Percentiles rank a stretch among this genome's conserved stretches.
Evolutionary conservation across 805 yeast species (phyloP).

Genomic region (Lachancea quebecensis): DNA sequence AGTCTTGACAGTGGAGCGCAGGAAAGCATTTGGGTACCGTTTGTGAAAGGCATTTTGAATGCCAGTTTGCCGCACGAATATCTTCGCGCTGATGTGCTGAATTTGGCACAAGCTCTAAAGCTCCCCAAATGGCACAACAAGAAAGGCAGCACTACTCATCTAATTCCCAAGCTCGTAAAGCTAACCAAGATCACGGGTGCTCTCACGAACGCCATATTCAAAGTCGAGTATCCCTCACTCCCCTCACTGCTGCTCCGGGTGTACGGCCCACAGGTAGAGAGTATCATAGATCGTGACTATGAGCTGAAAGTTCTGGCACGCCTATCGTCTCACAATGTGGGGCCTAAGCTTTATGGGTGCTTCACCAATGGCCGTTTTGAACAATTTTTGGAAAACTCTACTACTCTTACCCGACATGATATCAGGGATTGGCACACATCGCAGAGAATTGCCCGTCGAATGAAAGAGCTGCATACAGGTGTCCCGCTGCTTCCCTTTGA

Average conservation of each 20-base stretch:
- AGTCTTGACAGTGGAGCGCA: slow-evolving; percentile 4
- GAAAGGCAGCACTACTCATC: slow-evolving; percentile 29
- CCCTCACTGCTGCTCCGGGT: slow-evolving; percentile 69
- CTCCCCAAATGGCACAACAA: slow-evolving; percentile 72
- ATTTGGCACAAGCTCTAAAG: slow-evolving; percentile 52
- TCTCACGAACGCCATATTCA: slow-evolving; percentile 82
- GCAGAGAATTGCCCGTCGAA: slow-evolving; percentile 86
- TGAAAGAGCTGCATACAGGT: slow-evolving; percentile 88
- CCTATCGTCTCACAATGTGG: slow-evolving; percentile 70
- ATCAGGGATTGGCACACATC: slow-evolving; percentile 70
- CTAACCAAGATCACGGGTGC: slow-evolving; percentile 83
- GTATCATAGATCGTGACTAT: slow-evolving; percentile 76
- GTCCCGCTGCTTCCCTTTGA: slow-evolving; percentile 59
- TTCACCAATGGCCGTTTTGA: slow-evolving; percentile 91
- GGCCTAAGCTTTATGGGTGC: slow-evolving; percentile 83
- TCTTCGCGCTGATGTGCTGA: slow-evolving; percentile 72
- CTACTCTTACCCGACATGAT: slow-evolving; percentile 65
- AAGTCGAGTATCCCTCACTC: slow-evolving; percentile 54
- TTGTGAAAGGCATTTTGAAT: slow-evolving; percentile 56
- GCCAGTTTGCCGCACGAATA: slow-evolving; percentile 75
- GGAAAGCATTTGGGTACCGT: slow-evolving; percentile 36
- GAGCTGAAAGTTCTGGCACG: slow-evolving; percentile 71
- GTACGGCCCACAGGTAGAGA: slow-evolving; percentile 82
- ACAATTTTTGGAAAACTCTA: slow-evolving; percentile 80
- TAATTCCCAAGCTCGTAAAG: slow-evolving; percentile 39